Evolutionary conservation across 768 basidiomycete species (phyloP), one percentile per base, ranked within the genome.

Genomic region (Suillus decipiens): DNA sequence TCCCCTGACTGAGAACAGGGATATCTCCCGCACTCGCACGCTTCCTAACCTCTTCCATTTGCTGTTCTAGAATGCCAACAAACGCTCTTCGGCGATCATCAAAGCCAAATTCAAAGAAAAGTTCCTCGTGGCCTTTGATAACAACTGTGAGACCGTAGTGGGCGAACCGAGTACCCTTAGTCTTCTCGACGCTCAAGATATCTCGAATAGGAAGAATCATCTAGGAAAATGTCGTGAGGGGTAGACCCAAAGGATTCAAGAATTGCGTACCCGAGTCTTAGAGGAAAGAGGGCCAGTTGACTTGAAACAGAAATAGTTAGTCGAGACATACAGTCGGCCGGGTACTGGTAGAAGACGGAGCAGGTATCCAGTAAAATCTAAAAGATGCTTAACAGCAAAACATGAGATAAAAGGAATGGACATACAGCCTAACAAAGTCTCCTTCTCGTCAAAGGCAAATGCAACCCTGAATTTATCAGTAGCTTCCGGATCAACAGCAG

Each of bases 191-290:
- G 12, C 93, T 84, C 47, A 99, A 79, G 43, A 99, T 86, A 75
- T 99, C 96, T 48, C 86, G 85, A 61, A 97, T 87, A 14, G 96
- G 96, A 34, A 99, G 80, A 24, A 96, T 87, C 96, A 99, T 99
- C 96, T 99, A 68, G 53, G 5, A 54, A 56, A 36, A 19, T 19
- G 57, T 51, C 59, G 34, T 66, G 24, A 53, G 50, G 31, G 45
- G 31, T 57, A 63, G 48, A 48, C 43, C 61, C 45, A 12, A 41
- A 51, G n/a, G 15, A 47, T 56, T 36, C 36, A 33, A n/a, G 63
- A n/a, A 36, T 36, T 60, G 73, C 88, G 68, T 69, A 94, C 96
- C 79, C 87, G 86, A 14, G 95, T 98, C 72, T 89, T 91, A 50
- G 84, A 80, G 60, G 90, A 85, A 56, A 96, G 73, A 36, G 91